phyloP scores from a whole-genome alignment of 164 flowering plant species.

The Litsea cubeba region DNA sequence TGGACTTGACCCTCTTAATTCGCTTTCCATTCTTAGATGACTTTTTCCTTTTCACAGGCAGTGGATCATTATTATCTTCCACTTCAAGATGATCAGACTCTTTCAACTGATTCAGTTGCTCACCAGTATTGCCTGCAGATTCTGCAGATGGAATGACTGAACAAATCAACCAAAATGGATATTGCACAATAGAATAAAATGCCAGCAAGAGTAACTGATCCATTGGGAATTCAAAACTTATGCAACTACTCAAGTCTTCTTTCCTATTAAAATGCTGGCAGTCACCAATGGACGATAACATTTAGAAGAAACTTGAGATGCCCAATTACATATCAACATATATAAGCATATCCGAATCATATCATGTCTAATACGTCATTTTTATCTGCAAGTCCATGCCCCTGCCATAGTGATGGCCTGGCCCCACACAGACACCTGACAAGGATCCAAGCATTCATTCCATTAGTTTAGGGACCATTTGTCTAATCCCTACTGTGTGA shows the following conservation, averaged over 20 bases:
- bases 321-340: background rate
- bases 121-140: background rate
- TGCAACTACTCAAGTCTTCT: background rate
- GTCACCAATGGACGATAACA: background rate
- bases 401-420: no score
- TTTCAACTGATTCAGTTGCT: background rate
- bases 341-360: background rate
- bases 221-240: background rate
- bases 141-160: background rate
- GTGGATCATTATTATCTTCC: background rate
- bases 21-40: background rate
- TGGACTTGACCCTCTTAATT: background rate
- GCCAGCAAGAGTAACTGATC: background rate
- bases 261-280: background rate
- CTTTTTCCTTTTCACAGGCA: conserved; percentile 1
- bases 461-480: no score
- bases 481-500: no score
- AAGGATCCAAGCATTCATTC: no score
- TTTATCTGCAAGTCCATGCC: no score
- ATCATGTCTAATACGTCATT: no score
- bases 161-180: background rate
- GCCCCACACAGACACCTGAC: no score
- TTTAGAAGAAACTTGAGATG: background rate
- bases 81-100: background rate
- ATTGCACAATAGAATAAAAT: background rate